Evolutionary conservation across 352 stramenopile species (phyloP), one percentile per base, ranked within the genome.

Genomic region (Globisporangium mamillatum): DNA sequence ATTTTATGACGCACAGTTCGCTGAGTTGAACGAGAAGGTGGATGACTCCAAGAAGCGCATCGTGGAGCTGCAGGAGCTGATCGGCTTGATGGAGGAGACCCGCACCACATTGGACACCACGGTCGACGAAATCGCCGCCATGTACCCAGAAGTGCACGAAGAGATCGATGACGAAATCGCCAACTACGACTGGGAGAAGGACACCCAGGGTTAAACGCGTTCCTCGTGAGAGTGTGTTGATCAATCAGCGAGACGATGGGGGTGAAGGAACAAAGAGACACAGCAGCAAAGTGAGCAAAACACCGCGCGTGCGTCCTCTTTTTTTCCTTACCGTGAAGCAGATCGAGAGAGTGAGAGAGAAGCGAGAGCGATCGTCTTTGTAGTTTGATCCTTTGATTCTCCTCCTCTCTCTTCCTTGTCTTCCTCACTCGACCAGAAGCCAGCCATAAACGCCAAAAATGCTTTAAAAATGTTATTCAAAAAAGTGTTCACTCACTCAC

Each of bases 141-240:
- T 92, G 84, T 93, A 95, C 80, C 89, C 89, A 54, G 86, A 94
- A 66, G 81, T 95, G 46, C 74, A 75, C 66, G 85, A 94, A 36
- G 89, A 95, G 76, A 95, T 95, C 70, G 84, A 95, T 65, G 83
- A 94, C 63, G 89, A 96, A 75, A 96, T 95, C 74, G 84, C 85
- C 73, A 90, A 90, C 74, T 86, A 90, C 74, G 88, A 96, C 75
- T 96, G 88, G 86, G 86, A 93, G 73, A 96, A 96, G 83, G 88
- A 96, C 81, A 85, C 79, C 68, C 82, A 93, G 75, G 78, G 75
- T 68, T 92, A 92, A 90, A 56, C 20, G 34, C 27, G 12, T 36
- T 8, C 27, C n/a, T 64, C 41, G 25, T 34, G 27, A 57, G 53
- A 55, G 34, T 36, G 63, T 34, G 54, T 36, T 66, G 46, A 41